Conservation (phyloP, 441 rosid species). For the Daphne laureola region DNA sequence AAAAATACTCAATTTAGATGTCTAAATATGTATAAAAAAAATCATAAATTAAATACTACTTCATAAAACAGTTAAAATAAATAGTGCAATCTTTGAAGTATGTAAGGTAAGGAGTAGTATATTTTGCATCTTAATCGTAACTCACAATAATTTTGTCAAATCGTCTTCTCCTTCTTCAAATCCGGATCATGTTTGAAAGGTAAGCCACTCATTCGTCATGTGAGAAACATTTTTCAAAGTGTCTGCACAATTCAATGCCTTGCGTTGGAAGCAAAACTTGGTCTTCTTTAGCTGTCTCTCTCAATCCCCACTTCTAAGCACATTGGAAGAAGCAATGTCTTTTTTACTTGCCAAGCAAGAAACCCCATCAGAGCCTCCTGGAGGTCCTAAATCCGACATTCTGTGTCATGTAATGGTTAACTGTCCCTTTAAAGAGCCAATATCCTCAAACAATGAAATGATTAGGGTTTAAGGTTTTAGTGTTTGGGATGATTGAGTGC, state of each 20-base stretch:
- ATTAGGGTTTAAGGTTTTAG: slow-evolving; percentile 16
- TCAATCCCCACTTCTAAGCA: slow-evolving; percentile 75
- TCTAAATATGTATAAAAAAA: too few relatives aligned
- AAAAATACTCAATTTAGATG: too few relatives aligned
- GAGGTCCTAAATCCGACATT: slow-evolving; percentile 11
- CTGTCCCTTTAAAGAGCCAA: slow-evolving; percentile 29
- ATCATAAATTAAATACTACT: too few relatives aligned
- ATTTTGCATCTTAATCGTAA: too few relatives aligned
- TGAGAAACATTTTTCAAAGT: too few relatives aligned
- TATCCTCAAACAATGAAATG: slow-evolving; percentile 15
- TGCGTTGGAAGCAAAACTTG: slow-evolving; percentile 24
- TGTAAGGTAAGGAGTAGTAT: too few relatives aligned
- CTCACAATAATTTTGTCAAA: too few relatives aligned
- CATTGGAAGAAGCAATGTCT: slow-evolving; percentile 65
- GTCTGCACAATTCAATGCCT: slow-evolving; percentile 21
- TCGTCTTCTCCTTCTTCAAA: too few relatives aligned
- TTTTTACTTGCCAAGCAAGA: slow-evolving; percentile 26
- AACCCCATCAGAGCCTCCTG: slow-evolving; percentile 18
- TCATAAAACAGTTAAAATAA: too few relatives aligned
- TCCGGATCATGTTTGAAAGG: too few relatives aligned
- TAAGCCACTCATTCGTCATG: not conserved
- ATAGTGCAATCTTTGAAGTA: too few relatives aligned
- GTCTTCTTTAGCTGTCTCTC: slow-evolving; percentile 29
- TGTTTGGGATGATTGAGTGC: slow-evolving; percentile 23
- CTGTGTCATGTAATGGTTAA: slow-evolving; percentile 23